Evolutionary conservation across 257 asterid genomes (phyloP), one percentile per base, ranked within the genome.

Genomic region (Fraxinus excelsior): DNA sequence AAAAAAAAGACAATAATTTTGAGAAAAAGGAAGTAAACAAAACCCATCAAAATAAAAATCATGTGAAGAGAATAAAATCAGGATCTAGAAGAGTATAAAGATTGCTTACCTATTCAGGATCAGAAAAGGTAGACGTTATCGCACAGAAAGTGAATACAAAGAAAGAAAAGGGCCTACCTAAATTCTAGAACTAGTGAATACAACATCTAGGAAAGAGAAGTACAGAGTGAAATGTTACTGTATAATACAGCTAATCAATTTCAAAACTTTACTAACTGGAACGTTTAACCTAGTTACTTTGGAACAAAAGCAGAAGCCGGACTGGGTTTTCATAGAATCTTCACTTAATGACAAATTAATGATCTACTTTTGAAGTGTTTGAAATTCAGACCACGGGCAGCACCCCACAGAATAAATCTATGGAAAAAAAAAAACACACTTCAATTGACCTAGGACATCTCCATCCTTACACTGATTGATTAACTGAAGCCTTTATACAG

Each of bases 31-130:
- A 58, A 51, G 72, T 10, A 21, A 44, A 49, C 58, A 75, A 78
- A 80, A 13, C 18, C 72, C 73, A 82, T 14, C 35, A 21, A 76
- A 32, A 69, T 19, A 31, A 21, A 76, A 32, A 69, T 19, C 66
- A 74, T 70, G 66, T 75, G 64, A 75, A 80, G 16, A 37, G n/a
- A 81, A n/a, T 26, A 72, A 53, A 81, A 8, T 72, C 58, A 74
- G 75, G 74, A 74, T 78, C 80, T 74, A 71, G n/a, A 46, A 56
- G 32, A 5, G 74, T 19, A 44, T 56, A 78, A 71, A 71, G 75
- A 70, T 56, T 64, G 38, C 35, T 49, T 37, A 82, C 78, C 80
- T 74, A 69, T 31, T 34, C n/a, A 34, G 56, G 2, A 58, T 51
- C 73, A 77, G 73, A 46, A 56, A 23, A 69, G 8, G 14, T 32